Conservation (phyloP, 345 rosid genomes). For the Gossypium anomalum region DNA sequence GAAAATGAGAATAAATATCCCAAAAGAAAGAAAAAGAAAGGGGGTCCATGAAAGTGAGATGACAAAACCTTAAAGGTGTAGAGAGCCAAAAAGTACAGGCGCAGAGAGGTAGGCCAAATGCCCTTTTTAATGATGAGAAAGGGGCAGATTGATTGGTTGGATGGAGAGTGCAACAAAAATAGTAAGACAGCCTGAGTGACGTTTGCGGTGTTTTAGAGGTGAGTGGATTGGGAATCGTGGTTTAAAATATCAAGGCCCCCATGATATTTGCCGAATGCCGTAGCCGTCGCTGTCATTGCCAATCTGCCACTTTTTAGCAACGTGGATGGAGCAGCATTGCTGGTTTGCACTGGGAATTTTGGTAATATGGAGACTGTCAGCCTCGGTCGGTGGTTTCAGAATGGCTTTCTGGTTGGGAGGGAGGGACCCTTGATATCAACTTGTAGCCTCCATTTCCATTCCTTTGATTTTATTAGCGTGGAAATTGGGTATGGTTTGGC, state of each 20-base stretch:
- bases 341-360: neutral
- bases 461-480: too few relatives aligned
- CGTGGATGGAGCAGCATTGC: conserved; percentile 2
- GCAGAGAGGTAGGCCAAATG: neutral
- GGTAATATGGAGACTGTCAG: neutral
- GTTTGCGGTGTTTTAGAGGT: neutral
- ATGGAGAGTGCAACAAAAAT: neutral
- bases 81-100: neutral
- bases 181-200: neutral
- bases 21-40: neutral
- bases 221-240: neutral
- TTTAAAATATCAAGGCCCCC: neutral
- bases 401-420: too few relatives aligned
- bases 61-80: neutral
- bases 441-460: neutral
- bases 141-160: neutral
- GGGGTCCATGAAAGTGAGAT: neutral
- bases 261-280: neutral
- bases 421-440: neutral
- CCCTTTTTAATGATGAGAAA: neutral
- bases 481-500: neutral
- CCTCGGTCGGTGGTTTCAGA: neutral
- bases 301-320: neutral
- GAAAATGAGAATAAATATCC: neutral
- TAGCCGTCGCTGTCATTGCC: neutral